Evolutionary conservation across 2,329 filamentous ascomycete species (phyloP), one percentile per base, ranked within the genome.

Genomic region (Aspergillus sergii): DNA sequence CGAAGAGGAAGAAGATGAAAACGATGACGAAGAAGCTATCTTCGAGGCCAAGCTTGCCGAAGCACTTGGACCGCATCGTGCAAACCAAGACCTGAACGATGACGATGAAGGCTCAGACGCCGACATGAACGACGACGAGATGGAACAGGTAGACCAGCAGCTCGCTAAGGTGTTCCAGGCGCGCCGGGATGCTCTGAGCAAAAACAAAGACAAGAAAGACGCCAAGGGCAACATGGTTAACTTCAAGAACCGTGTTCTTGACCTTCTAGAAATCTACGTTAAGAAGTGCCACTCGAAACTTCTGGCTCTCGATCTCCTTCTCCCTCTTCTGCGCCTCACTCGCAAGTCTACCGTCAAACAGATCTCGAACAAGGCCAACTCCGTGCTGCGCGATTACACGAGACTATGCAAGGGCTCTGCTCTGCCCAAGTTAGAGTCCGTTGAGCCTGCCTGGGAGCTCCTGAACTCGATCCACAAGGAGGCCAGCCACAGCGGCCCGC

Each of bases 111-210:
- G 85, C 11, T 83, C 83, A 14, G 86, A 86, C 64, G 88, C 86
- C 3, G 92, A 97, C 78, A 97, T 99, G 93, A 91, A 93, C 65
- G 94, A 98, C 79, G 93, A 94, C 21, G 91, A 97, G 75, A 98
- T 98, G 95, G 89, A 97, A 80, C 89, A 89, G 4, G 83, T 98
- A 19, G 94, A 98, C 72, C 86, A 86, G 12, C 90, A 94, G 73
- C 87, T 99, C 4, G 88, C 89, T 57, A 91, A 92, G 66, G 92
- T 97, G 65, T 96, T 98, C 84, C 88, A 89, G 68, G 89, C 94
- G 68, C 88, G 89, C 56, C 87, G 86, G 68, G 89, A 92, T 76
- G 82, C 82, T 19, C 81, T 82, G 1, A 89, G 85, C 75, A 90
- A 91, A 73, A 95, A 94, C 80, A 91, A 94, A 78, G 89, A 95